Percentiles rank a stretch among this genome's conserved stretches.
Evolutionary conservation across 73 alveolate genomes (phyloP).

Genomic region (Symbiodinium pilosum): DNA sequence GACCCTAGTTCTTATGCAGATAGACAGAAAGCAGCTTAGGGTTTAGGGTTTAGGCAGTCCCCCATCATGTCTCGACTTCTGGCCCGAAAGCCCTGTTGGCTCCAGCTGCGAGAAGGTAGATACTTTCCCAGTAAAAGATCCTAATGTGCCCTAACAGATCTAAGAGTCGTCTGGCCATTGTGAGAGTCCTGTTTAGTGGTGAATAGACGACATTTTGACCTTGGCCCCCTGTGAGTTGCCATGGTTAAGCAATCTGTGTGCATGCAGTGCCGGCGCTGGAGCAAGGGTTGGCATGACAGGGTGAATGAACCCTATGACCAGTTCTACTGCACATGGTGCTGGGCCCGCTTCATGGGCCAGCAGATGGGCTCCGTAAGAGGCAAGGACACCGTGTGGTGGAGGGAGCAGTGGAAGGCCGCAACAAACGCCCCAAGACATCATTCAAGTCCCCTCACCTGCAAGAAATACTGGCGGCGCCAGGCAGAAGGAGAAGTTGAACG

Average conservation of each 20-base stretch:
- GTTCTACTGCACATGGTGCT: slow-evolving; percentile 1
- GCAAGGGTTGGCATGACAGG: slow-evolving; percentile 5
- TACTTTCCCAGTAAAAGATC: not conserved
- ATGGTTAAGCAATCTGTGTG: not conserved
- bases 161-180: too few species aligned
- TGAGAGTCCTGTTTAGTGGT: too few species aligned
- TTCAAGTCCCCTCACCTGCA: not conserved
- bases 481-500: not conserved
- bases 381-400: slow-evolving; percentile 10
- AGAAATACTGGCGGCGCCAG: not conserved
- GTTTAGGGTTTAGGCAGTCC: too few species aligned
- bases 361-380: not conserved
- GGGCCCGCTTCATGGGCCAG: not conserved
- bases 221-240: not conserved
- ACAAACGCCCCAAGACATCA: not conserved
- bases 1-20: too few species aligned
- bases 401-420: not conserved
- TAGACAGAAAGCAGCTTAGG: too few species aligned
- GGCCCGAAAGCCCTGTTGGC: not conserved
- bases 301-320: not conserved
- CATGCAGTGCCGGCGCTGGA: slow-evolving; percentile 13
- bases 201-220: too few species aligned
- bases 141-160: not conserved
- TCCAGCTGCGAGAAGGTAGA: not conserved
- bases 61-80: not conserved